phyloP scores from a whole-genome alignment of 2,329 filamentous ascomycete genomes.

The Westerdykella aurantiaca region DNA sequence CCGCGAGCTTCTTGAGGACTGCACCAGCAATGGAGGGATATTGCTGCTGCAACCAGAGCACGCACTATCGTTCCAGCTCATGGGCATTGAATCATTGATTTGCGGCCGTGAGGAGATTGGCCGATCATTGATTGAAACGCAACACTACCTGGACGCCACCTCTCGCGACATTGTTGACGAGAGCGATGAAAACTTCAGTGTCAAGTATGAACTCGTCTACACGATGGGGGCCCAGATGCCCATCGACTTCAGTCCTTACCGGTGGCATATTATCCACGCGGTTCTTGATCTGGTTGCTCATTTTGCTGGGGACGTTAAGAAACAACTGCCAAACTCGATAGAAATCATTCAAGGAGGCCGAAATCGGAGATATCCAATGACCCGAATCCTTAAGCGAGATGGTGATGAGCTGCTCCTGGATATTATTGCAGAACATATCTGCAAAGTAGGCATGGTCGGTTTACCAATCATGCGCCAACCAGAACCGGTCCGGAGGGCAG shows the following conservation, averaged over 20 bases:
- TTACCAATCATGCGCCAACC: slow-evolving; percentile 42
- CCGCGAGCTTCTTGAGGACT: slow-evolving; percentile 39
- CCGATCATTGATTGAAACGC: slow-evolving; percentile 34
- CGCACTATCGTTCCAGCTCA: slow-evolving; percentile 57
- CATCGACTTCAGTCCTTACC: slow-evolving; percentile 49
- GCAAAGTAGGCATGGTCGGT: slow-evolving; percentile 39
- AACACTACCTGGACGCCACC: slow-evolving; percentile 42
- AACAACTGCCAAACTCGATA: slow-evolving; percentile 35
- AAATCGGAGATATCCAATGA: slow-evolving; percentile 42
- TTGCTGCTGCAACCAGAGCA: slow-evolving; percentile 60
- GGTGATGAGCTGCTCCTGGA: slow-evolving; percentile 26
- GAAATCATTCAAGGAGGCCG: slow-evolving; percentile 35
- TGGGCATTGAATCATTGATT: slow-evolving; percentile 50
- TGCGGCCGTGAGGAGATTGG: slow-evolving; percentile 27
- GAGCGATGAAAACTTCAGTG: slow-evolving; percentile 58
- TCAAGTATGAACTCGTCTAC: slow-evolving; percentile 59
- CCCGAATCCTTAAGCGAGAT: slow-evolving; percentile 45
- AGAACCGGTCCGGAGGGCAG: slow-evolving; percentile 18
- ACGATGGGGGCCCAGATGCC: slow-evolving; percentile 51
- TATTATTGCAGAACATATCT: slow-evolving; percentile 36
- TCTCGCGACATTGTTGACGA: slow-evolving; percentile 59
- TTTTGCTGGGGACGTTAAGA: slow-evolving; percentile 28
- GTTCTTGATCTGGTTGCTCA: slow-evolving; percentile 45
- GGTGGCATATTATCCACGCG: slow-evolving; percentile 54
- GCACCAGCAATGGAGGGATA: slow-evolving; percentile 49